Percentiles rank a stretch among this genome's conserved stretches.
These are phyloP conservation scores for Didymella keratinophila DNA, from an alignment of 2,329 filamentous ascomycete genomes.

Conservation along the genomic window DNA sequence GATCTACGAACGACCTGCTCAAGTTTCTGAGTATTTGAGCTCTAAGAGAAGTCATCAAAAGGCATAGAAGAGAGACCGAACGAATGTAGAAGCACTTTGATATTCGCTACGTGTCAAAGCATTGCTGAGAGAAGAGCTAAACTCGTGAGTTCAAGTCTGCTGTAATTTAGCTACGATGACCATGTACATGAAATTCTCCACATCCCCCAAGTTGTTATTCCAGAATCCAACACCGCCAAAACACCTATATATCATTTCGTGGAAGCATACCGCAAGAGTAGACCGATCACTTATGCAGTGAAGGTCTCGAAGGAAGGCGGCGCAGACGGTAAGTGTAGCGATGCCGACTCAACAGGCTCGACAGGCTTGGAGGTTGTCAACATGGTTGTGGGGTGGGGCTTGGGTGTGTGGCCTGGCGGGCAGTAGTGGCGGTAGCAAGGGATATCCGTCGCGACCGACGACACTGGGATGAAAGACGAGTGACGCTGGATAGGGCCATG, in stretches of 20 bases:
- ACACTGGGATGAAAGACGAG: background rate
- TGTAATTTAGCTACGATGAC: background rate
- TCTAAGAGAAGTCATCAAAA: background rate
- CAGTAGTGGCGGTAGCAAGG: slow-evolving; percentile 7
- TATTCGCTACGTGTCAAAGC: background rate
- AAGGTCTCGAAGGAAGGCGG: background rate
- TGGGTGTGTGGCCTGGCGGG: background rate
- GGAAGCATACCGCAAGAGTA: too few relatives aligned
- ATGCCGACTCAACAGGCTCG: background rate
- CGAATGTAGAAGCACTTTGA: background rate
- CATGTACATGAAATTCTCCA: background rate
- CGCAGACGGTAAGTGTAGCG: background rate
- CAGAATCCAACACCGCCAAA: too few relatives aligned
- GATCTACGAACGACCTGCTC: too few relatives aligned
- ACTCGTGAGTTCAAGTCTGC: background rate
- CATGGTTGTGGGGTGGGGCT: background rate
- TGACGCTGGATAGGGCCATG: background rate
- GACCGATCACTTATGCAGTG: background rate
- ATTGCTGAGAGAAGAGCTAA: background rate
- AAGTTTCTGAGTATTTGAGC: too few relatives aligned
- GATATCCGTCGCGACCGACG: background rate
- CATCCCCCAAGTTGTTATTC: background rate
- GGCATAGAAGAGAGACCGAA: too few relatives aligned
- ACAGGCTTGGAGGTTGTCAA: background rate
- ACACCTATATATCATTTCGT: too few relatives aligned